Base-by-base conservation (phyloP, 225 moss, liverwort and hornwort genomes). In the Lunularia cruciata region DNA sequence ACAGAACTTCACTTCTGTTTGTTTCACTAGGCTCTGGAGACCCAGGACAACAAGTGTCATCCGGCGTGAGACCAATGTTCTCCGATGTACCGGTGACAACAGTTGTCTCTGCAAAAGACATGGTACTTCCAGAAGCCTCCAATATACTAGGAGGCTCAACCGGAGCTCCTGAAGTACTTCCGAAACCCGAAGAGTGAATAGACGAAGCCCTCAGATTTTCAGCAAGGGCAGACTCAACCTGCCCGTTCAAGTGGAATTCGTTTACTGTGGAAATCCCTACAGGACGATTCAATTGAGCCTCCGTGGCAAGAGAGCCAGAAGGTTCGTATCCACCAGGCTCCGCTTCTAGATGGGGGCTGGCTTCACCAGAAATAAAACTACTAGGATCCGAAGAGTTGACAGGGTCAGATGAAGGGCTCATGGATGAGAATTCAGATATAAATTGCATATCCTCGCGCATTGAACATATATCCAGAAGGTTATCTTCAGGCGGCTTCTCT, bases 401-500 rank as follows among this genome's bases (percentile, higher is more conserved):
- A n/a, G 57, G 47, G 37, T 57, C 68, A 26, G 35, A 16, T n/a
- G 67, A 58, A 56, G 63, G 68, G n/a, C 30, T 69, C 12, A 76
- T 38, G 35, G 65, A 47, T 5, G 68, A 63, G 6, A 81, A 31
- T 43, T 81, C 81, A 19, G 69, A 69, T 36, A 81, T 81, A 31
- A 73, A 70, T 65, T 79, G 73, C 81, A 81, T 70, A 15, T 76
- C 76, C 45, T 57, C 69, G 22, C 69, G 38, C 27, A 65, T 68
- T 0, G 73, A 65, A 13, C 51, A 57, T 56, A 73, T 69, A 61
- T 76, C 76, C 34, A 73, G 37, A 2, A 75, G 37, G 19, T 60
- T 62, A 18, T 76, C 70, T 10, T 70, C 65, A 0, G 47, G 40
- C 12, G 64, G 14, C 48, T 60, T 72, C 28, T 58, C 42, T 22